Conservation (phyloP, 2,329 filamentous ascomycete genomes). For the Sphaerulina vaccinii region DNA sequence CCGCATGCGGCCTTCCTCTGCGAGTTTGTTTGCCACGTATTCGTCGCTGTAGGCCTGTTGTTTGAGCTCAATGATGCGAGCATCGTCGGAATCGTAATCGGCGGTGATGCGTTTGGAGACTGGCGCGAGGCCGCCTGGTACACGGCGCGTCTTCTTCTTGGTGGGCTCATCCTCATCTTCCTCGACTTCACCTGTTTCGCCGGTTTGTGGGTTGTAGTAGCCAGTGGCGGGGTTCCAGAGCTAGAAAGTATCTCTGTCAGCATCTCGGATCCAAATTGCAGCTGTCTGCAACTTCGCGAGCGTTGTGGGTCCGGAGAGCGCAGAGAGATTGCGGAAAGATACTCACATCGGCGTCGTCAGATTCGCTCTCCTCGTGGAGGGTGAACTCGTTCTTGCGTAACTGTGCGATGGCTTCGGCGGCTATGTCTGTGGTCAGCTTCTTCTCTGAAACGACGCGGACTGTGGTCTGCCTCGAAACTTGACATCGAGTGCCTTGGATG, state of each 20-base stretch:
- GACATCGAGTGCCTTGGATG: not conserved
- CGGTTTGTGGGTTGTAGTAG: constrained; percentile 22
- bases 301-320: not conserved
- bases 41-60: constrained; percentile 45
- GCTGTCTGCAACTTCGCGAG: not conserved
- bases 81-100: constrained; percentile 50
- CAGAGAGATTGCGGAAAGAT: constrained; percentile 4
- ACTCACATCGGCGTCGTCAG: constrained; percentile 15
- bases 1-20: constrained; percentile 42
- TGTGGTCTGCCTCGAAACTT: too few relatives aligned
- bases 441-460: not conserved
- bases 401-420: constrained; percentile 3
- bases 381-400: constrained; percentile 6
- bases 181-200: constrained; percentile 12
- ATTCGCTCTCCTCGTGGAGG: constrained; percentile 6
- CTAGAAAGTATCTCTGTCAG: constrained; percentile 15
- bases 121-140: constrained; percentile 43
- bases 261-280: not conserved
- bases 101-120: constrained; percentile 45
- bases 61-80: constrained; percentile 47
- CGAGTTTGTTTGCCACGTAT: constrained; percentile 45
- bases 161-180: constrained; percentile 1
- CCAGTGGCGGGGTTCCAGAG: constrained; percentile 22
- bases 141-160: constrained; percentile 34
- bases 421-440: not conserved